phyloP scores from a whole-genome alignment of 2,329 filamentous ascomycete species.

The Xylariaceae sp. region DNA sequence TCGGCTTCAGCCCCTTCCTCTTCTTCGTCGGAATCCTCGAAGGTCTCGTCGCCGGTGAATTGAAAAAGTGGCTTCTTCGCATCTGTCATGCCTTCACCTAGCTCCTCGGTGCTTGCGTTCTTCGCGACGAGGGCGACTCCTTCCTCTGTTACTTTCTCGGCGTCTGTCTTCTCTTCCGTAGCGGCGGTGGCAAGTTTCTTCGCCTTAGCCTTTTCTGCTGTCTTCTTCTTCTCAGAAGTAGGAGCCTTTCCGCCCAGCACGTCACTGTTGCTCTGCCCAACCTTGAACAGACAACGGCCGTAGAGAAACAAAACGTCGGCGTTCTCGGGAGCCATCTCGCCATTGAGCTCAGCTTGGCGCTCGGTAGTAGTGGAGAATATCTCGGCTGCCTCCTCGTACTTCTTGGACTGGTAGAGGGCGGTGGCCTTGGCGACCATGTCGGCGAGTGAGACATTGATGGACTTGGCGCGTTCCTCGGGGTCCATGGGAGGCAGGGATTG shows the following conservation, averaged over 20 bases:
- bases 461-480: slow-evolving; percentile 43
- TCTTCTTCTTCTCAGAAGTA: slow-evolving; percentile 47
- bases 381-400: slow-evolving; percentile 81
- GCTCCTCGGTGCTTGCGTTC: slow-evolving; percentile 38
- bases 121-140: slow-evolving; percentile 42
- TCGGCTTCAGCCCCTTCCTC: slow-evolving; percentile 33
- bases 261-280: slow-evolving; percentile 90
- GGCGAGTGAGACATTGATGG: slow-evolving; percentile 62
- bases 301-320: slow-evolving; percentile 94
- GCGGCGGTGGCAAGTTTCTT: slow-evolving; percentile 35
- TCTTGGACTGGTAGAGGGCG: slow-evolving; percentile 82
- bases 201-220: slow-evolving; percentile 36
- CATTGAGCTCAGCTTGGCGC: slow-evolving; percentile 85
- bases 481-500: slow-evolving; percentile 33
- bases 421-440: slow-evolving; percentile 78
- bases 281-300: slow-evolving; percentile 87
- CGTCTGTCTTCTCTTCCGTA: slow-evolving; percentile 35
- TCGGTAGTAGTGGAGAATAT: slow-evolving; percentile 85
- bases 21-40: slow-evolving; percentile 77
- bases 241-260: slow-evolving; percentile 80
- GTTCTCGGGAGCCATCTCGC: slow-evolving; percentile 85
- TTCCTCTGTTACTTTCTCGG: slow-evolving; percentile 44
- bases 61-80: slow-evolving; percentile 79
- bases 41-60: slow-evolving; percentile 92
- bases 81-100: slow-evolving; percentile 35